Percentiles rank a stretch among this genome's conserved stretches.
phyloP scores from a whole-genome alignment of 495 filamentous ascomycete species.

The Lepidopterella palustris region DNA sequence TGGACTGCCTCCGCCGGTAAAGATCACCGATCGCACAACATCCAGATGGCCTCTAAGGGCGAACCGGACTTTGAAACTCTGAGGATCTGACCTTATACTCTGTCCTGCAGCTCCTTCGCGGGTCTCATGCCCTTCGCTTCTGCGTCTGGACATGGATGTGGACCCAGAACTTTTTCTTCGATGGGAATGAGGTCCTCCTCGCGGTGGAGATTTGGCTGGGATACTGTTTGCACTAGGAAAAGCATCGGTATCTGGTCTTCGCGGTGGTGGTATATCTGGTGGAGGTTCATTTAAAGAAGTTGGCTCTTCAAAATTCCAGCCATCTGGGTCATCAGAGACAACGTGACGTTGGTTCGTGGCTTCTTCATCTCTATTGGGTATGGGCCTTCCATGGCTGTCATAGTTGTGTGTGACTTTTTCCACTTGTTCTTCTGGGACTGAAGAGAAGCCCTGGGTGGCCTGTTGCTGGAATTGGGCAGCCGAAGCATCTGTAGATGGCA shows the following conservation, averaged over 20 bases:
- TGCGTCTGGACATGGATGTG: constrained; percentile 50
- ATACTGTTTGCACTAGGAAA: constrained; percentile 80
- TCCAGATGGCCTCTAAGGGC: constrained; percentile 89
- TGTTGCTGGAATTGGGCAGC: constrained; percentile 14
- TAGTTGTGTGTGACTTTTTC: constrained; percentile 51
- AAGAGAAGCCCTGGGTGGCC: constrained; percentile 29
- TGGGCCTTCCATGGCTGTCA: constrained; percentile 49
- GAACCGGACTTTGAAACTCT: constrained; percentile 85
- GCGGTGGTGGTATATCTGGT: constrained; percentile 46
- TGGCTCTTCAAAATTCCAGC: constrained; percentile 88
- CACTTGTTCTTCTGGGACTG: constrained; percentile 48
- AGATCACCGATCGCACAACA: constrained; percentile 86
- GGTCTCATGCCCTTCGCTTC: constrained; percentile 50
- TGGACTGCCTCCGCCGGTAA: constrained; percentile 90
- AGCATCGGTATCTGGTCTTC: constrained; percentile 71
- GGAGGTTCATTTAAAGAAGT: constrained; percentile 41
- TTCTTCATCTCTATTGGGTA: constrained; percentile 42
- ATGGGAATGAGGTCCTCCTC: constrained; percentile 59
- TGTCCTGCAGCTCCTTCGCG: constrained; percentile 37
- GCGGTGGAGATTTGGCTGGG: constrained; percentile 67
- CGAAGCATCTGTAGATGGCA: constrained; percentile 7
- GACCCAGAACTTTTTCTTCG: constrained; percentile 68
- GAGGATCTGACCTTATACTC: constrained; percentile 50
- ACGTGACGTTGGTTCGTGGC: constrained; percentile 15
- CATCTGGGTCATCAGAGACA: constrained; percentile 54